Evolutionary conservation across 2,329 filamentous ascomycete species (phyloP), one percentile per base, ranked within the genome.

Genomic region (Microsporum canis): DNA sequence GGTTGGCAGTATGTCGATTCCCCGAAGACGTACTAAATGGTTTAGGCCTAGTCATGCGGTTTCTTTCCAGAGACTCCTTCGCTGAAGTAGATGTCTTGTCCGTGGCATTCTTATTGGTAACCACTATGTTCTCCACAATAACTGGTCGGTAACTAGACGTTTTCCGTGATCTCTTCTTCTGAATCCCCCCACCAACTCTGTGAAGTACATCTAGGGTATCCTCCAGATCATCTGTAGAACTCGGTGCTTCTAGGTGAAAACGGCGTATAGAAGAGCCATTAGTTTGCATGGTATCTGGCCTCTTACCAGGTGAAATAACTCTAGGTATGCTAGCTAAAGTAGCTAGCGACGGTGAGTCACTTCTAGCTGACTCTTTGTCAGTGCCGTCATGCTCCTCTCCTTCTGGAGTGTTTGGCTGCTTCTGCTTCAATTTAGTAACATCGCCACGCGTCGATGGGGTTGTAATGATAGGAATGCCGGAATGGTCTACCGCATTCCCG

Each of bases 1-100:
- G 67, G 31, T 76, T 76, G 8, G 75, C 69, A 33, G 76, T 70
- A 6, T 72, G 74, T 10, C 74, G 69, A 60, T 75, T 76, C 60
- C 72, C 70, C 8, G 69, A 70, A 59, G 66, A 17, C 2, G 5
- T 23, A 7, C 5, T 33, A n/a, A 3, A 17, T 23, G 1, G 6
- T 23, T 4, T 47, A 47, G 14, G n/a, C 43, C 4, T 57, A 47
- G 17, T 23, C 17, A 23, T 23, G 17, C 17, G 17, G 17, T 23
- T 23, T 23, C 17, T 23, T 23, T 23, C 17, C 17, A 23, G 17
- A 23, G 17, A 23, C 17, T 27, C 38, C 34, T 57, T 41, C 8
- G 34, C 6, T 3, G 27, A 27, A 14, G n/a, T 14, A n/a, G 55
- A 57, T 39, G 34, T 5, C 12, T 41, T 41, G 8, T 33, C 55